phyloP scores from a whole-genome alignment of 2,329 filamentous ascomycete species.

The Ceratocystis harringtonii region DNA sequence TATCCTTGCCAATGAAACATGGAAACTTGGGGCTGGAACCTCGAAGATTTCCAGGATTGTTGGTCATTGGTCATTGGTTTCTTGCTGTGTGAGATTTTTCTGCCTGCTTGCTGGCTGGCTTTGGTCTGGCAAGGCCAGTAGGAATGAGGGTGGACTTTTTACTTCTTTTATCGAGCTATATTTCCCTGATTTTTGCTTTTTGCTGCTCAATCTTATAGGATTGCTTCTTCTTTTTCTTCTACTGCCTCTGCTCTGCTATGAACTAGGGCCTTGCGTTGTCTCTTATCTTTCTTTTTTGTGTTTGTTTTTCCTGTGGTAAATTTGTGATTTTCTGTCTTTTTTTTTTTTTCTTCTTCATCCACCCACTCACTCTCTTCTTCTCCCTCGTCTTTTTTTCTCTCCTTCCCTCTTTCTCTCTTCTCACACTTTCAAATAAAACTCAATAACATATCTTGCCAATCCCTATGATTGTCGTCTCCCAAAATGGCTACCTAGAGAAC shows the following conservation, averaged over 20 bases:
- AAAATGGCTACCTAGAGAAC: background rate
- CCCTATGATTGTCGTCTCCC: background rate
- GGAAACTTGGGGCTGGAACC: constrained; percentile 8
- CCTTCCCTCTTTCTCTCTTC: too few species aligned
- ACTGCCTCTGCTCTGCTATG: background rate
- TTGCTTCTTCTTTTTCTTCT: constrained; percentile 3
- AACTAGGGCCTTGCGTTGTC: background rate
- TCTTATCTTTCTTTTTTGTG: background rate
- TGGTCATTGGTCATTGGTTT: too few species aligned
- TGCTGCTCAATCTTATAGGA: background rate
- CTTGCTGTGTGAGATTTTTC: background rate
- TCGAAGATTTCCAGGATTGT: background rate
- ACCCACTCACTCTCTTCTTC: background rate
- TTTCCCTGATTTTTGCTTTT: background rate
- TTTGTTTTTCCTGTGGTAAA: background rate
- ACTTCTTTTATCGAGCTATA: background rate
- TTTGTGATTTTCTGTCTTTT: background rate
- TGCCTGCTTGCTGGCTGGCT: background rate
- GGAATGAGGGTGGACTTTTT: background rate
- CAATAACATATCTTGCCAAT: too few species aligned
- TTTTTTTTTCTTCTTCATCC: background rate
- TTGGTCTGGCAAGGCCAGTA: background rate
- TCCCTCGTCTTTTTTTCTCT: constrained; percentile 1
- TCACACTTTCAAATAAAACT: too few species aligned
- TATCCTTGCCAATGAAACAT: constrained; percentile 5